Evolutionary conservation across 2,329 filamentous ascomycete species (phyloP).

Genomic region (Colletotrichum nymphaeae): DNA sequence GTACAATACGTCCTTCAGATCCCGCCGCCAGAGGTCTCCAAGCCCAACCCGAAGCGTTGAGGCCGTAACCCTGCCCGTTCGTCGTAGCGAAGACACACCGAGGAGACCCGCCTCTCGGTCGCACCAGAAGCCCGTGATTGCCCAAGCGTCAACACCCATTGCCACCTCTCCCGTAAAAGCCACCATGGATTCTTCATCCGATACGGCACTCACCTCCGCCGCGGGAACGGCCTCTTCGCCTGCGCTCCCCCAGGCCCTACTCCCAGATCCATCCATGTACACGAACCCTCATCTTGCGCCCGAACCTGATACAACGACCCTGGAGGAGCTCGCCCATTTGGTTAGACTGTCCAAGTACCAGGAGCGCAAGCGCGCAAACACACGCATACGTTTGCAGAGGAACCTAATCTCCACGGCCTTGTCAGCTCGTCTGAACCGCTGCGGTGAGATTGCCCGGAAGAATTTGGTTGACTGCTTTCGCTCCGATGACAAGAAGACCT

Average conservation of each 20-base stretch:
- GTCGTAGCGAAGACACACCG: conserved; percentile 57
- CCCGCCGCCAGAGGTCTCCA: conserved; percentile 64
- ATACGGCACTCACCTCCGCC: conserved; percentile 44
- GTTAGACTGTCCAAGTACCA: conserved; percentile 84
- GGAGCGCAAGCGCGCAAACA: conserved; percentile 81
- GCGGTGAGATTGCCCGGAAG: conserved; percentile 79
- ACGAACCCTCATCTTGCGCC: conserved; percentile 69
- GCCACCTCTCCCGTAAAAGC: conserved; percentile 39
- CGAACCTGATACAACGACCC: conserved; percentile 73
- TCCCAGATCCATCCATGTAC: conserved; percentile 75
- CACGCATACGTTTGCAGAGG: conserved; percentile 78
- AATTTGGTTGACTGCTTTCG: conserved; percentile 84
- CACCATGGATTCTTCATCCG: conserved; percentile 38
- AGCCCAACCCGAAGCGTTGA: conserved; percentile 65
- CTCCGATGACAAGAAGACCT: conserved; percentile 81
- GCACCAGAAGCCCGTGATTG: conserved; percentile 61
- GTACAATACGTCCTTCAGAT: conserved; percentile 66
- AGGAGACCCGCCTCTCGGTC: conserved; percentile 48
- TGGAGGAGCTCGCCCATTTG: conserved; percentile 82
- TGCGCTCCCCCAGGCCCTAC: conserved; percentile 58
- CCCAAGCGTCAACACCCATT: conserved; percentile 51
- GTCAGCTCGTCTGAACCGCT: conserved; percentile 79
- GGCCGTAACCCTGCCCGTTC: conserved; percentile 53
- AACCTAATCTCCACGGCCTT: conserved; percentile 80
- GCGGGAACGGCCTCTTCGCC: conserved; percentile 57